A percentile compares a stretch with the other conserved stretches of the same genome.
Evolutionary conservation across 805 yeast species (phyloP).

Genomic region (Candida sithepensis): DNA sequence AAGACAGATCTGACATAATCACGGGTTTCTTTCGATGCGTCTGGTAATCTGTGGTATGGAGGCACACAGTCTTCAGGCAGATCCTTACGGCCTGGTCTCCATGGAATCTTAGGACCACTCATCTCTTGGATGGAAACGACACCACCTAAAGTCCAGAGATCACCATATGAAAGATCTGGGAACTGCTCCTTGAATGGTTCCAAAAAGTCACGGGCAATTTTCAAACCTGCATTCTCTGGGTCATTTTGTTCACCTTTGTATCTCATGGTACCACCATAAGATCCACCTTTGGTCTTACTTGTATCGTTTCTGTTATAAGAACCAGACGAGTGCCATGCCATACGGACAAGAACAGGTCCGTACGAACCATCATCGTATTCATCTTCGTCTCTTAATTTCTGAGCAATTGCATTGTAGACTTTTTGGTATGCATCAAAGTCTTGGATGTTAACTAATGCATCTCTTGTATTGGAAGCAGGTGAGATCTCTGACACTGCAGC

Average conservation of each 20-base stretch:
- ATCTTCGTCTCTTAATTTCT: slow-evolving; percentile 49
- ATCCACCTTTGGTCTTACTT: slow-evolving; percentile 41
- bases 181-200: slow-evolving; percentile 50
- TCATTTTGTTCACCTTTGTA: slow-evolving; percentile 48
- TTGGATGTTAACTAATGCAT: slow-evolving; percentile 31
- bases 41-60: slow-evolving; percentile 49
- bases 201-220: slow-evolving; percentile 51
- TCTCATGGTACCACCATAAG: slow-evolving; percentile 55
- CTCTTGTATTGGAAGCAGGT: slow-evolving; percentile 28
- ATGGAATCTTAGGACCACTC: slow-evolving; percentile 59
- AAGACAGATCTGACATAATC: slow-evolving; percentile 44
- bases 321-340: slow-evolving; percentile 51
- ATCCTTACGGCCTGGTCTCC: slow-evolving; percentile 53
- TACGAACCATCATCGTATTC: slow-evolving; percentile 62
- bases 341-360: slow-evolving; percentile 43
- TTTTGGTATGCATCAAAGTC: slow-evolving; percentile 53
- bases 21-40: slow-evolving; percentile 41
- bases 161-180: slow-evolving; percentile 64
- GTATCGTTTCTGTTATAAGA: slow-evolving; percentile 40
- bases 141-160: slow-evolving; percentile 72
- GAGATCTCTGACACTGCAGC: no score
- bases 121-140: slow-evolving; percentile 58
- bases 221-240: slow-evolving; percentile 48
- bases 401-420: slow-evolving; percentile 72
- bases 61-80: slow-evolving; percentile 34